Evolutionary conservation across 2,329 filamentous ascomycete species (phyloP).

Genomic region (Sporothrix pallida): DNA sequence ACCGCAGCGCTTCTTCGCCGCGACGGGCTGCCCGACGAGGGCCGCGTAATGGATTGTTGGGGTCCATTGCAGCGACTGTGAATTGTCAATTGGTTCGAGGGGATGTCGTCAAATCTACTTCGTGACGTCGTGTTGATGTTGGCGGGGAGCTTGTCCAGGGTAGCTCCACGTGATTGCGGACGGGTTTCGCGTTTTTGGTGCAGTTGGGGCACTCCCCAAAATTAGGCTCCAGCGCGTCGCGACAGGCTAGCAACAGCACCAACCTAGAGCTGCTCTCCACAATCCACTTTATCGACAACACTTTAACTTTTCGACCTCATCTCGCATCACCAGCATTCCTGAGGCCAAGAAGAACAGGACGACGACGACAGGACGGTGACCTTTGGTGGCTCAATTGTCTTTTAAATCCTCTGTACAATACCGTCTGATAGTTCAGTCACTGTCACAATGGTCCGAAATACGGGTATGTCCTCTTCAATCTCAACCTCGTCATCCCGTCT

Average conservation of each 20-base stretch:
- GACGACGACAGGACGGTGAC: background rate
- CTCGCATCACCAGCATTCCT: slow-evolving; percentile 21
- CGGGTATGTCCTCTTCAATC: slow-evolving; percentile 36
- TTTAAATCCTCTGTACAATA: too few relatives aligned
- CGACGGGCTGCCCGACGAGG: slow-evolving; percentile 33
- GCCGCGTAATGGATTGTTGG: slow-evolving; percentile 34
- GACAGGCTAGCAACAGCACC: slow-evolving; percentile 1
- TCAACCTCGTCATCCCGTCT: background rate
- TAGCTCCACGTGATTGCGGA: slow-evolving; percentile 37
- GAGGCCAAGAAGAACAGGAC: background rate
- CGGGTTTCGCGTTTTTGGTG: slow-evolving; percentile 37
- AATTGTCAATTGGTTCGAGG: background rate
- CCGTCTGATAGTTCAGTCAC: too few relatives aligned
- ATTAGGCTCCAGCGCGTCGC: slow-evolving; percentile 36
- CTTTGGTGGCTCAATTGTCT: too few relatives aligned
- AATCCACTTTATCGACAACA: slow-evolving; percentile 12
- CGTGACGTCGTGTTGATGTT: background rate
- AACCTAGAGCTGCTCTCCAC: too few relatives aligned
- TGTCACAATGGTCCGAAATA: slow-evolving; percentile 40
- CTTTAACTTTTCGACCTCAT: background rate
- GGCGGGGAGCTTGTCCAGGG: background rate
- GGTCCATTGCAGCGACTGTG: slow-evolving; percentile 31
- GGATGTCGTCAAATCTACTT: background rate
- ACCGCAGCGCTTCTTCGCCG: slow-evolving; percentile 30
- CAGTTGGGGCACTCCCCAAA: background rate